phyloP scores from a whole-genome alignment of 2,329 filamentous ascomycete genomes.

The Xylaria sp. region DNA sequence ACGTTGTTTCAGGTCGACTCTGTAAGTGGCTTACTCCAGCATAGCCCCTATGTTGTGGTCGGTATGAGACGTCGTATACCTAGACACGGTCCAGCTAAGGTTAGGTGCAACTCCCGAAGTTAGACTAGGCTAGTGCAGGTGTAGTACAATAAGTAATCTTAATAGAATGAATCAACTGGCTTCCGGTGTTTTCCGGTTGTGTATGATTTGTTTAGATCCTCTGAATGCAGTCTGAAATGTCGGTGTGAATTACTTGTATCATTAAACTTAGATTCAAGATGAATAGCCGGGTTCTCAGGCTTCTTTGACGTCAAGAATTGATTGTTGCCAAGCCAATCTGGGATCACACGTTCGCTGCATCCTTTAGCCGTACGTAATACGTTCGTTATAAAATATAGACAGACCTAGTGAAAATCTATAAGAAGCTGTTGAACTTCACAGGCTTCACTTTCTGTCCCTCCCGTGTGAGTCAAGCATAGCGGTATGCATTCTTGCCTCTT shows the following conservation, averaged over 20 bases:
- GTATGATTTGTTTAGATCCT: background rate
- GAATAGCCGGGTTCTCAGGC: background rate
- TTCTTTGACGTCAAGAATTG: too few relatives aligned
- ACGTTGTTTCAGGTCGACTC: background rate
- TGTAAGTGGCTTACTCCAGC: background rate
- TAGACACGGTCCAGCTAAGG: too few relatives aligned
- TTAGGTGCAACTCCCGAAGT: background rate
- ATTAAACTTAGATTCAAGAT: background rate
- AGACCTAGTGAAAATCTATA: too few relatives aligned
- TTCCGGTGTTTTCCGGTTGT: slow-evolving; percentile 5
- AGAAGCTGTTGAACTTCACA: too few relatives aligned
- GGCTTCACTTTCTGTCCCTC: too few relatives aligned
- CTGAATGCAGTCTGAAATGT: background rate
- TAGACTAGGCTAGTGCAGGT: background rate
- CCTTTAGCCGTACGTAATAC: too few relatives aligned
- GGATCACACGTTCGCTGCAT: background rate
- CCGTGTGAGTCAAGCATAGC: too few relatives aligned
- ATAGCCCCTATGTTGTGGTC: too few relatives aligned
- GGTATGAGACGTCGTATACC: background rate
- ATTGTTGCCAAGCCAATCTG: too few relatives aligned
- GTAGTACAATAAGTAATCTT: background rate
- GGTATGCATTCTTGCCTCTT: too few relatives aligned
- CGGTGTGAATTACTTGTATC: background rate
- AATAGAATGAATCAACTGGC: background rate
- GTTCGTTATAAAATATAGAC: too few relatives aligned